These are phyloP conservation scores for Heimioporus sp. DNA, from an alignment of 768 basidiomycete species.

Conservation along the genomic window DNA sequence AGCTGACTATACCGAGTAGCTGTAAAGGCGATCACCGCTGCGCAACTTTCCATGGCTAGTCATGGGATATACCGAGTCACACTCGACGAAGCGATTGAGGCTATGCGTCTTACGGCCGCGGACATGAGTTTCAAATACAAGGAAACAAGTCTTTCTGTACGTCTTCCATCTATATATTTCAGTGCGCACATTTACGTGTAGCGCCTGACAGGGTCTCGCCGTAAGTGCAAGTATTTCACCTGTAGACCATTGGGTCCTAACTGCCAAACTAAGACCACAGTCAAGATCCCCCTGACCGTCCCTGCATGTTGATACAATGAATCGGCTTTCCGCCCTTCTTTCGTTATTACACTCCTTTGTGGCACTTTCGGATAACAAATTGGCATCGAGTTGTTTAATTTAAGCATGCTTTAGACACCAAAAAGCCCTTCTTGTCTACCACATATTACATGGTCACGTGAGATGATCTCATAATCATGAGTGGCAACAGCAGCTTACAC, in stretches of 20 bases:
- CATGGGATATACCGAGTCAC: slow-evolving; percentile 84
- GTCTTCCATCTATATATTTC: slow-evolving; percentile 22
- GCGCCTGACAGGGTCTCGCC: slow-evolving; percentile 49
- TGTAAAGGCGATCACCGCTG: slow-evolving; percentile 91
- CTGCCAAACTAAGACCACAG: slow-evolving; percentile 49
- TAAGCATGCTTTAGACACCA: not conserved
- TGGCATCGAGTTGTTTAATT: not conserved
- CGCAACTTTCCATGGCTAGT: slow-evolving; percentile 92
- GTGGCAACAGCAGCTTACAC: too few relatives aligned
- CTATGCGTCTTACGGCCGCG: slow-evolving; percentile 89
- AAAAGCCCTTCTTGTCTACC: too few relatives aligned
- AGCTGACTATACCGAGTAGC: slow-evolving; percentile 42
- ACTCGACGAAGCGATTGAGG: slow-evolving; percentile 93
- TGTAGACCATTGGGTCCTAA: slow-evolving; percentile 9
- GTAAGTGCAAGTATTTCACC: slow-evolving; percentile 34
- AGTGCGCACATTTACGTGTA: not conserved
- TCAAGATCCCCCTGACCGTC: slow-evolving; percentile 81
- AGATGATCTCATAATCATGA: not conserved
- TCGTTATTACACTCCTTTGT: not conserved
- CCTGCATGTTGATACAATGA: slow-evolving; percentile 62
- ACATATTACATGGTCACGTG: not conserved
- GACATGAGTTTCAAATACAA: slow-evolving; percentile 97
- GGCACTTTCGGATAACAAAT: not conserved
- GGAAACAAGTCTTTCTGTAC: slow-evolving; percentile 88
- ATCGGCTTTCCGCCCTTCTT: not conserved